Conservation (phyloP, 345 rosid species). For the Trapa incisa region DNA sequence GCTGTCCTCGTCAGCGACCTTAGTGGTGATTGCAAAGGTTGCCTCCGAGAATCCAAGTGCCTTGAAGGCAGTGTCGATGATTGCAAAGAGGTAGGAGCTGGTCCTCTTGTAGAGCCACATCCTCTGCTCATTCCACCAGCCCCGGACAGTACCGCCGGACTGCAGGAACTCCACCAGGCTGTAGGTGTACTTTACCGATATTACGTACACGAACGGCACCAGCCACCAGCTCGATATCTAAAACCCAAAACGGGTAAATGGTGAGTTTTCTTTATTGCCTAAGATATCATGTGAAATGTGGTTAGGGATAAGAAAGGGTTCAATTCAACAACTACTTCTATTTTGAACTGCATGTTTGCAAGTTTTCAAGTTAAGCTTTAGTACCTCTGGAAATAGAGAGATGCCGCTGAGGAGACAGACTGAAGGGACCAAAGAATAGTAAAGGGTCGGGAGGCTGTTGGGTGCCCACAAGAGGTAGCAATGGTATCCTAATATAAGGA, state of each 20-base stretch:
- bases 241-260: not conserved
- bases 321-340: not conserved
- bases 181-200: conserved; percentile 15
- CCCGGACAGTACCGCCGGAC: conserved; percentile 47
- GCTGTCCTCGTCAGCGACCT: conserved; percentile 54
- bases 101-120: conserved; percentile 70
- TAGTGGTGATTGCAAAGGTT: conserved; percentile 46
- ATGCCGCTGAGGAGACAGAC: conserved; percentile 48
- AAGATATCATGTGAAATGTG: too few species aligned
- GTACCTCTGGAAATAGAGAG: conserved; percentile 64
- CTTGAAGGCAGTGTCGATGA: conserved; percentile 31
- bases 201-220: conserved; percentile 43
- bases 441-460: conserved; percentile 32
- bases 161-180: conserved; percentile 41
- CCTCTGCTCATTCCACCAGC: conserved; percentile 75
- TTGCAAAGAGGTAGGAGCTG: conserved; percentile 51
- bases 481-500: conserved; percentile 35
- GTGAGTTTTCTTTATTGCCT: too few species aligned
- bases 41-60: conserved; percentile 32
- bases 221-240: conserved; percentile 53
- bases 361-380: not conserved
- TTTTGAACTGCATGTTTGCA: not conserved
- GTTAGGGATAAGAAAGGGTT: not conserved
- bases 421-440: conserved; percentile 43
- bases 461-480: conserved; percentile 47